Base-by-base conservation (phyloP, 2,329 filamentous ascomycete species). In the Beauveria sp. region DNA sequence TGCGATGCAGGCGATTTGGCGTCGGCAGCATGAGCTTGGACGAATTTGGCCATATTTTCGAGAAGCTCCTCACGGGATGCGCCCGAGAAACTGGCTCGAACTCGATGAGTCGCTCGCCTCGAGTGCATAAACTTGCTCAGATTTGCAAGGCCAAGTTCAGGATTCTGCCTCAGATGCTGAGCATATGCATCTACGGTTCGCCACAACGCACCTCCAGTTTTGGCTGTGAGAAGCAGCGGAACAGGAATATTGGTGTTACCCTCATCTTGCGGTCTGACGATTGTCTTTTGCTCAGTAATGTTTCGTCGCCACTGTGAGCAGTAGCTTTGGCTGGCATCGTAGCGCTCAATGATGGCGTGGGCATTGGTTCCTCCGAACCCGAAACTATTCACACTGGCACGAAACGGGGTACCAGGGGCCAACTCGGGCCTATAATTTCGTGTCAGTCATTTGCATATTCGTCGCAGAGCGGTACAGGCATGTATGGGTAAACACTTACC, bases 361-460 rank as follows among this genome's bases (percentile, higher is more conserved):
- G 72, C 74, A 63, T 78, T 79, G n/a, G 76, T 74, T 40, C 71
- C 75, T 38, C 74, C 76, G 45, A 74, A 78, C 0, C 77, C 77
- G 52, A 79, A 79, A 57, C 70, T 73, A 66, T 78, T 78, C 58
- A 79, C 71, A 62, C 77, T 79, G 22, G 42, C 60, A n/a, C 60
- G 53, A 10, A 49, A 46, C 2, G 40, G 45, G 5, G 9, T 38
- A 18, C 46, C 24, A 12, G n/a, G 16, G 6, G 50, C 30, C 5
- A 18, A 5, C n/a, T 53, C 9, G 1, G 50, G 50, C 50, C 50
- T 6, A 1, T 0, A 8, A 40, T 10, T 5, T 38, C 12, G 34
- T 24, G 28, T 52, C 28, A 40, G 50, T 9, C 7, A 24, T 34
- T n/a, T 0, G 12, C 5, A 28, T 7, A 18, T 0, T 14, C 30